Percentiles rank a stretch among this genome's conserved stretches.
These are phyloP conservation scores for Funneliformis geosporum DNA, from an alignment of 192 early-diverging fungal genomes.

Conservation along the genomic window DNA sequence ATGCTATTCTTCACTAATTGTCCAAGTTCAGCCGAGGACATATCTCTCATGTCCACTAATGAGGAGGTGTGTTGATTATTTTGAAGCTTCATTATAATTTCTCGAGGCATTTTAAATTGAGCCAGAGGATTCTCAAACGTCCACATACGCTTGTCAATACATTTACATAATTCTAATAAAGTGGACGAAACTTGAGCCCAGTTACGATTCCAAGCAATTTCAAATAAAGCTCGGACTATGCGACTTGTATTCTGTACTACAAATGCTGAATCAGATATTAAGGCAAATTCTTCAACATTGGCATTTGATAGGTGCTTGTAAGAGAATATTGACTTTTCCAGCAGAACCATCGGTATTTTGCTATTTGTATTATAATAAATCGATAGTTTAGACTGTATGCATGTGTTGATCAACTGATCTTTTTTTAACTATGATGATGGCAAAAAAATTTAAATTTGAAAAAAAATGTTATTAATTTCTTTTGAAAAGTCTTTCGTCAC, in stretches of 20 bases:
- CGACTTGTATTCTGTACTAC: constrained; percentile 93
- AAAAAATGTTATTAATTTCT: constrained; percentile 23
- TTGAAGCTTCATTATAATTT: constrained; percentile 77
- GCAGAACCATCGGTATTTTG: constrained; percentile 78
- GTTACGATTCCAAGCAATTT: constrained; percentile 86
- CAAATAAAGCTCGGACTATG: constrained; percentile 93
- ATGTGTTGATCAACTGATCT: no score
- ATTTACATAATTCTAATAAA: constrained; percentile 82
- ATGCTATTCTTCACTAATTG: constrained; percentile 77
- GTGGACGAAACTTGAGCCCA: constrained; percentile 84
- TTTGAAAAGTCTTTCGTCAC: background rate
- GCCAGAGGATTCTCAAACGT: constrained; percentile 83
- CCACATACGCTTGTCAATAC: constrained; percentile 91
- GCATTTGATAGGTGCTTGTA: constrained; percentile 85
- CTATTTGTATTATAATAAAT: constrained; percentile 38
- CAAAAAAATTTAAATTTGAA: no score
- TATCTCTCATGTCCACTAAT: constrained; percentile 78
- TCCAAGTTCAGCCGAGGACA: constrained; percentile 84
- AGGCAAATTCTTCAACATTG: constrained; percentile 86
- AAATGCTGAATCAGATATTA: constrained; percentile 92
- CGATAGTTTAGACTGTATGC: no score
- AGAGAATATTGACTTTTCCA: constrained; percentile 93
- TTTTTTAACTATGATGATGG: no score
- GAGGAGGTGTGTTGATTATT: constrained; percentile 46
- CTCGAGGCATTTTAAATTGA: constrained; percentile 80